These are phyloP conservation scores for Ceratocystis variospora DNA, from an alignment of 2,329 filamentous ascomycete genomes.

Conservation along the genomic window DNA sequence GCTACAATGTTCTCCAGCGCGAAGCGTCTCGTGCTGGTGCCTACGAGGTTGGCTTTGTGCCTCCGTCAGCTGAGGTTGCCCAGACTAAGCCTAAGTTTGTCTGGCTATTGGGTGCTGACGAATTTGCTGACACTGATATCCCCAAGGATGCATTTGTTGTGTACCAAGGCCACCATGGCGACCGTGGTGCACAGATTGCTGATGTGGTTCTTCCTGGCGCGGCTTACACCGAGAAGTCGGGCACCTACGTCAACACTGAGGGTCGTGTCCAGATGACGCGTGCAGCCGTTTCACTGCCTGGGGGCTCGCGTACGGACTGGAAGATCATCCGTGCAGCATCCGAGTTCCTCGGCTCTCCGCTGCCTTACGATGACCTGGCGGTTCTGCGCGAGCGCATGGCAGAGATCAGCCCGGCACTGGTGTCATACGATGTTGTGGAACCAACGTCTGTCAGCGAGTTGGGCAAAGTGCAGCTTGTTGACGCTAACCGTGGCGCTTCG, in stretches of 20 bases:
- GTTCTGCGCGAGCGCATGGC: conserved; percentile 83
- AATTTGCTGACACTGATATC: conserved; percentile 70
- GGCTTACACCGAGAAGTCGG: conserved; percentile 93
- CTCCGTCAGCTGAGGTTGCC: conserved; percentile 67
- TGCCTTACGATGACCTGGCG: conserved; percentile 89
- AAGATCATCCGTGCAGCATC: conserved; percentile 91
- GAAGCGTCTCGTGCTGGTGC: conserved; percentile 84
- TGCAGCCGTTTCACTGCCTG: conserved; percentile 74
- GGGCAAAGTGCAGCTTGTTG: conserved; percentile 88
- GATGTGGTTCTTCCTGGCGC: conserved; percentile 88
- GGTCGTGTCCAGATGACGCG: conserved; percentile 90
- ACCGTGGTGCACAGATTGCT: conserved; percentile 80
- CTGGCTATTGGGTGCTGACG: conserved; percentile 92
- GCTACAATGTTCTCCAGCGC: conserved; percentile 91
- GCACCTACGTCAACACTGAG: conserved; percentile 95
- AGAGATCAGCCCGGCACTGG: conserved; percentile 81
- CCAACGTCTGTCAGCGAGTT: conserved; percentile 57
- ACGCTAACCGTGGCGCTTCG: conserved; percentile 84
- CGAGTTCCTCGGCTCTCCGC: conserved; percentile 74
- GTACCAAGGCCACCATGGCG: conserved; percentile 97
- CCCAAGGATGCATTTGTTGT: conserved; percentile 93
- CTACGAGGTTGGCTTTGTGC: conserved; percentile 89
- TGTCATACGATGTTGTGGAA: conserved; percentile 84
- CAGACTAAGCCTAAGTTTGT: conserved; percentile 84
- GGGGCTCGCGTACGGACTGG: conserved; percentile 90